phyloP scores from a whole-genome alignment of 495 filamentous ascomycete genomes.

The Talaromyces liani region DNA sequence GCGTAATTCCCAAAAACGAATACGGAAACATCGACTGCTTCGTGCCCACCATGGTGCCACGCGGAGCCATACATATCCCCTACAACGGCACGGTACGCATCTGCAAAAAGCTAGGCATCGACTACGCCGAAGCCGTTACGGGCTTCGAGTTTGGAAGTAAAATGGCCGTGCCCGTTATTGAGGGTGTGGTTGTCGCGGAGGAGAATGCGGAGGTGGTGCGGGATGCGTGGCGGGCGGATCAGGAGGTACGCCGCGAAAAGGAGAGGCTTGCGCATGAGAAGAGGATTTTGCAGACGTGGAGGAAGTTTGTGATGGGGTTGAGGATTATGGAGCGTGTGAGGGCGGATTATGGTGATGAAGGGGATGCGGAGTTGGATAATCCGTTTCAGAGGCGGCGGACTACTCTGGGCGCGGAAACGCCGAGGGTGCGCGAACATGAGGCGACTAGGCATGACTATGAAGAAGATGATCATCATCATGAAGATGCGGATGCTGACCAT shows the following conservation, averaged over 20 bases:
- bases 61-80: constrained; percentile 75
- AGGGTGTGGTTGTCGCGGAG: constrained; percentile 80
- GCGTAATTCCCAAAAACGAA: constrained; percentile 85
- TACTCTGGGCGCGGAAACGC: constrained; percentile 3
- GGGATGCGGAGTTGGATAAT: constrained; percentile 27
- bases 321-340: constrained; percentile 72
- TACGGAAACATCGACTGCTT: constrained; percentile 98
- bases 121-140: constrained; percentile 90
- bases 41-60: constrained; percentile 84
- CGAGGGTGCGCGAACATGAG: background rate
- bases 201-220: constrained; percentile 68
- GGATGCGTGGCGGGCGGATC: constrained; percentile 77
- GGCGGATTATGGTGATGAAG: constrained; percentile 63
- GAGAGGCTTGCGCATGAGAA: constrained; percentile 79
- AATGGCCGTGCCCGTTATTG: constrained; percentile 85
- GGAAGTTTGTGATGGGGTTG: constrained; percentile 78
- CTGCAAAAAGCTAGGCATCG: constrained; percentile 76
- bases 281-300: constrained; percentile 68
- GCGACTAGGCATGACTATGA: background rate
- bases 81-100: constrained; percentile 67
- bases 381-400: constrained; percentile 21
- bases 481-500: constrained; percentile 17
- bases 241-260: constrained; percentile 66
- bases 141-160: constrained; percentile 95
- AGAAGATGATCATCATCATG: constrained; percentile 6